Conservation (phyloP, 345 rosid genomes). For the Eutrema heterophyllum region DNA sequence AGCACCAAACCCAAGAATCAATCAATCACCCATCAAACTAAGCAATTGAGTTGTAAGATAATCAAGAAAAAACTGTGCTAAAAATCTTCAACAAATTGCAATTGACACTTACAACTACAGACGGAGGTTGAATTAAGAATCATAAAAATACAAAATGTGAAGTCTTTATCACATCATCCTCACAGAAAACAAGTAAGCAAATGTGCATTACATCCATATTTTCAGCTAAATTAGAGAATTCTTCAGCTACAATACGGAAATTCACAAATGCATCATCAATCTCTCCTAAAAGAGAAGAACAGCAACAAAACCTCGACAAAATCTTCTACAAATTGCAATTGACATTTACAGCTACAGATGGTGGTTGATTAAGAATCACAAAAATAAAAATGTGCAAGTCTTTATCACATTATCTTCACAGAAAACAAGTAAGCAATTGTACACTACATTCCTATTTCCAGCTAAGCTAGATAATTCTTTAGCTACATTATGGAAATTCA, state of each 20-base stretch:
- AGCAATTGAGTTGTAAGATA: neutral
- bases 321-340: neutral
- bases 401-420: neutral
- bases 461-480: neutral
- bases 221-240: no score
- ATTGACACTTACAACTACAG: neutral
- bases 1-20: neutral
- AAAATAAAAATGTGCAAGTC: neutral
- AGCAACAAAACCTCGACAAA: conserved; percentile 43
- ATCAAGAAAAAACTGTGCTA: neutral
- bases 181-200: neutral
- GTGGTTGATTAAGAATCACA: neutral
- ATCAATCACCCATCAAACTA: no score
- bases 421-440: neutral
- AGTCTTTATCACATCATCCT: neutral
- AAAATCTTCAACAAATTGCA: neutral
- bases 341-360: neutral
- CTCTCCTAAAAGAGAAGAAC: neutral
- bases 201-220: neutral
- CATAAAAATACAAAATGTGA: neutral
- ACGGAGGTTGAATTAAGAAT: neutral
- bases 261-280: neutral
- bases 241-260: neutral
- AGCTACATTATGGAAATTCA: neutral
- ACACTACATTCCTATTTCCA: neutral